phyloP scores from a whole-genome alignment of 352 stramenopile genomes.

The Pythium scleroteichum region DNA sequence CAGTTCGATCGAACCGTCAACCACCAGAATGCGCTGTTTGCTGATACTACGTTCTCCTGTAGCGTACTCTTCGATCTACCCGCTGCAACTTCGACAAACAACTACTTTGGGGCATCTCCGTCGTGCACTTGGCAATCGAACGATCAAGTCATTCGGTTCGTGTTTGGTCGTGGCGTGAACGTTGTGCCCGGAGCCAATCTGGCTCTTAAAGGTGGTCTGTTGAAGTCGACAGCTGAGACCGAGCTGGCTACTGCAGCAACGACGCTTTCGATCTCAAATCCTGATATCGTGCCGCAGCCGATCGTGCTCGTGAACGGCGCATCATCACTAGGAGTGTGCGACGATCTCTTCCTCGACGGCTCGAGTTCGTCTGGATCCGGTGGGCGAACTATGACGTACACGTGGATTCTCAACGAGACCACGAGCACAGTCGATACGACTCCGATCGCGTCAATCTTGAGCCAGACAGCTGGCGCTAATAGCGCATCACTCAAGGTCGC shows the following conservation, averaged over 20 bases:
- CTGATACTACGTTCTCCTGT: slow-evolving; percentile 44
- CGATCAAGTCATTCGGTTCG: slow-evolving; percentile 43
- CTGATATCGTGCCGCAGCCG: slow-evolving; percentile 46
- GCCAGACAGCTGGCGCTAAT: slow-evolving; percentile 31
- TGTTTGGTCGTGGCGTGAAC: slow-evolving; percentile 46
- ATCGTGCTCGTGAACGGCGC: slow-evolving; percentile 44
- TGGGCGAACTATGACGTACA: slow-evolving; percentile 55
- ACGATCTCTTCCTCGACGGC: slow-evolving; percentile 60
- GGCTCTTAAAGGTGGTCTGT: slow-evolving; percentile 36
- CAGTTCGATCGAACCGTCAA: slow-evolving; percentile 55
- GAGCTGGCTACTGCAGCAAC: slow-evolving; percentile 38
- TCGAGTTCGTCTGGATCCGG: slow-evolving; percentile 53
- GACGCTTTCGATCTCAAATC: slow-evolving; percentile 33
- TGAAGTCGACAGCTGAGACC: slow-evolving; percentile 54
- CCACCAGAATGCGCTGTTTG: slow-evolving; percentile 27
- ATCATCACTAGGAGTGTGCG: slow-evolving; percentile 53
- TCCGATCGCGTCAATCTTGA: slow-evolving; percentile 29
- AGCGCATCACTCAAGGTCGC: slow-evolving; percentile 42
- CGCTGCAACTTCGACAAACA: slow-evolving; percentile 17
- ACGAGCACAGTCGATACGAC: slow-evolving; percentile 28
- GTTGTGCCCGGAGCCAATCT: slow-evolving; percentile 42
- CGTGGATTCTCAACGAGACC: slow-evolving; percentile 41
- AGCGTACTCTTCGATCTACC: slow-evolving; percentile 60
- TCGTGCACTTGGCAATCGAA: slow-evolving; percentile 50
- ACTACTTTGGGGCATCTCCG: slow-evolving; percentile 43